These are phyloP conservation scores for Ascochyta fabae DNA, from an alignment of 2,329 filamentous ascomycete species.

Conservation along the genomic window DNA sequence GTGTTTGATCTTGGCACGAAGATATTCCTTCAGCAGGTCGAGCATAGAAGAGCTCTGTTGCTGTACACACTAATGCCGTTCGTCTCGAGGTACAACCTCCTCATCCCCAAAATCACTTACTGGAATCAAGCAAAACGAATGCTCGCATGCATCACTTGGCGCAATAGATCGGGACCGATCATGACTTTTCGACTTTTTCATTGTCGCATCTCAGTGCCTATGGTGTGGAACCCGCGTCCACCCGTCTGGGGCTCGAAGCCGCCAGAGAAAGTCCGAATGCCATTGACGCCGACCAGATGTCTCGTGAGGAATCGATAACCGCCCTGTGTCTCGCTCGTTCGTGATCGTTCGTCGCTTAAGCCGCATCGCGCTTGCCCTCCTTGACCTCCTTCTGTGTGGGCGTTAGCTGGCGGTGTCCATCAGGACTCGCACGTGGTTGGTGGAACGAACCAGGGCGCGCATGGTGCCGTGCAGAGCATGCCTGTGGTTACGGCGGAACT, in stretches of 20 bases:
- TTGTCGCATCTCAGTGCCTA: conserved; percentile 48
- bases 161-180: conserved; percentile 26
- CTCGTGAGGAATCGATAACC: conserved; percentile 49
- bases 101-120: conserved; percentile 18
- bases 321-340: conserved; percentile 44
- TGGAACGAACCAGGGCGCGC: conserved; percentile 85
- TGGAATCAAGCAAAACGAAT: conserved; percentile 14
- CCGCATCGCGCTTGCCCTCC: conserved; percentile 91
- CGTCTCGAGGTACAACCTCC: conserved; percentile 27
- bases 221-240: conserved; percentile 41
- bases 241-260: conserved; percentile 44
- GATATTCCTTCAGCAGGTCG: conserved; percentile 70
- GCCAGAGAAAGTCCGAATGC: conserved; percentile 50
- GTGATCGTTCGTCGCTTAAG: conserved; percentile 62
- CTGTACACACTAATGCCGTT: conserved; percentile 76
- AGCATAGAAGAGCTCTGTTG: conserved; percentile 65
- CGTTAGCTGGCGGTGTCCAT: conserved; percentile 32
- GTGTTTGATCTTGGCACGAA: conserved; percentile 68
- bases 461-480: conserved; percentile 99
- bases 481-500: conserved; percentile 99
- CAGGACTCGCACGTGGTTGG: not conserved
- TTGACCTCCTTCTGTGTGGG: conserved; percentile 86
- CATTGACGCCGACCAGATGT: conserved; percentile 52
- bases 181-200: conserved; percentile 48
- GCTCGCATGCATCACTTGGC: conserved; percentile 33